Percentiles rank a stretch among this genome's conserved stretches.
Conservation (phyloP, 2,329 filamentous ascomycete species). For the Xylariaceae sp. region DNA sequence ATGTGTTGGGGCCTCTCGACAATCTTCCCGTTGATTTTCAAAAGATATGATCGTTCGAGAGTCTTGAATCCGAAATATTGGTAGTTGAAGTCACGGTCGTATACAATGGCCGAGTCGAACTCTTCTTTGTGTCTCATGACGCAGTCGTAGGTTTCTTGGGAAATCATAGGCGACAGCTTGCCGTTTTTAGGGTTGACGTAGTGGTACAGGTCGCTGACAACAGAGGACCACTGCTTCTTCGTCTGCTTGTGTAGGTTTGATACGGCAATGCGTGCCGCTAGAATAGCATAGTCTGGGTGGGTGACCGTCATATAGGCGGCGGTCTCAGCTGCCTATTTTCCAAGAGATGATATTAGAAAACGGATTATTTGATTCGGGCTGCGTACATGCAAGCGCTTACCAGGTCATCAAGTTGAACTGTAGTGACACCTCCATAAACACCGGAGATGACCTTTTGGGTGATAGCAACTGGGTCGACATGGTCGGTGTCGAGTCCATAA, state of each 20-base stretch:
- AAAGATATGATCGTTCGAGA: conserved; percentile 91
- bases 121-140: conserved; percentile 96
- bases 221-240: conserved; percentile 98
- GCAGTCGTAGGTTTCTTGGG: conserved; percentile 79
- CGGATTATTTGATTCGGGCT: conserved; percentile 1
- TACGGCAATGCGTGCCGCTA: conserved; percentile 95
- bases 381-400: conserved; percentile 50
- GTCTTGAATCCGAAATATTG: conserved; percentile 99
- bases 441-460: conserved; percentile 99
- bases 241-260: conserved; percentile 99
- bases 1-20: conserved; percentile 97
- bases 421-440: conserved; percentile 97
- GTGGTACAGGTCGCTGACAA: conserved; percentile 87
- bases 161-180: conserved; percentile 86
- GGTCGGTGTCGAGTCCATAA: conserved; percentile 90
- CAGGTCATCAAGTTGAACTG: conserved; percentile 91
- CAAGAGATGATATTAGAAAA: conserved; percentile 18
- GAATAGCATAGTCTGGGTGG: conserved; percentile 97
- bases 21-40: conserved; percentile 92
- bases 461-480: conserved; percentile 96
- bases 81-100: conserved; percentile 99
- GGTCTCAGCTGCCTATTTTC: conserved; percentile 82
- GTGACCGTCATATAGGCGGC: conserved; percentile 99
- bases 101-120: conserved; percentile 97
- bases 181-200: conserved; percentile 94